Evolutionary conservation across 768 basidiomycete species (phyloP).

Genomic region (Myochromella boudieri): DNA sequence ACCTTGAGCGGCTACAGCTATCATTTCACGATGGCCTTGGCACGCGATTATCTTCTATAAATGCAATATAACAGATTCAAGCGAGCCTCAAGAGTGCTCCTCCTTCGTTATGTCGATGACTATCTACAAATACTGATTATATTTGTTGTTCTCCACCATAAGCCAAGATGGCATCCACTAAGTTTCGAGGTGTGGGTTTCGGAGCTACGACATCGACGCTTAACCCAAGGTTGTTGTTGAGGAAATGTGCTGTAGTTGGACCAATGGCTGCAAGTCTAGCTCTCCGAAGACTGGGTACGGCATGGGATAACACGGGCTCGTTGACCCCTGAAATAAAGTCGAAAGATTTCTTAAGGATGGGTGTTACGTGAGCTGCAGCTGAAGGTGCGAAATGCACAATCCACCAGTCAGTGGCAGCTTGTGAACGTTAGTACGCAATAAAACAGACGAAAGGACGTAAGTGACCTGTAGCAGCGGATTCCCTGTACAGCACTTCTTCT

Average conservation of each 20-base stretch:
- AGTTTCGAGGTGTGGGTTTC: constrained; percentile 56
- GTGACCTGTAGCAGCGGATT: constrained; percentile 22
- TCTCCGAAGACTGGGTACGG: background rate
- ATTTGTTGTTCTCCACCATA: constrained; percentile 16
- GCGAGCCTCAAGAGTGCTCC: too few species aligned
- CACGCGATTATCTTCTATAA: too few species aligned
- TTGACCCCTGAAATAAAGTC: too few species aligned
- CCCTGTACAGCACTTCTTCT: constrained; percentile 27
- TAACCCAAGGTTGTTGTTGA: constrained; percentile 44
- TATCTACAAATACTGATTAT: too few species aligned
- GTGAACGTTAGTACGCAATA: too few species aligned
- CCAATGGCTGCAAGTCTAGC: constrained; percentile 51
- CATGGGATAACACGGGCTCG: constrained; percentile 10
- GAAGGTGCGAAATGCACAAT: constrained; percentile 79
- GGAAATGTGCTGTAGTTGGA: constrained; percentile 56
- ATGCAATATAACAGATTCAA: too few species aligned
- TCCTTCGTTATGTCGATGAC: too few species aligned
- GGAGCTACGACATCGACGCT: constrained; percentile 54
- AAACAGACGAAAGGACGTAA: background rate
- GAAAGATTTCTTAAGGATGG: constrained; percentile 48
- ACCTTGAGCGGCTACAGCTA: too few species aligned
- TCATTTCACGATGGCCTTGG: too few species aligned
- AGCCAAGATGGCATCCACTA: constrained; percentile 34
- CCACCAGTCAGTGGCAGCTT: constrained; percentile 50
- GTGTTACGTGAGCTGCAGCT: constrained; percentile 55